A percentile compares a stretch with the other conserved stretches of the same genome.
phyloP scores from a whole-genome alignment of 2,329 filamentous ascomycete genomes.

The Aphanoascus verrucosus region DNA sequence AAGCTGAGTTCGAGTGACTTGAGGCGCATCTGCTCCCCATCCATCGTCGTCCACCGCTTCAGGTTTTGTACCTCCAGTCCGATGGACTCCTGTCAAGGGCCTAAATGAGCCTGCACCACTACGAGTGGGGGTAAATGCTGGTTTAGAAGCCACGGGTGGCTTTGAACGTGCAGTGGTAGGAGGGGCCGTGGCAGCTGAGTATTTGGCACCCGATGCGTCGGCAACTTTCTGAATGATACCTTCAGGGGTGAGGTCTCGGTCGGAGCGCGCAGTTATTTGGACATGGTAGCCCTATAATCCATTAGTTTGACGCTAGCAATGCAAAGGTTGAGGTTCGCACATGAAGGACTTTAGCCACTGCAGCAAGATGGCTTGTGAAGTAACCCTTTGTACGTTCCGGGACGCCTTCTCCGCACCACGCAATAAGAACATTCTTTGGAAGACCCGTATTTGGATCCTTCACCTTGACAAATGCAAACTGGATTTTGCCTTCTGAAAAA shows the following conservation, averaged over 20 bases:
- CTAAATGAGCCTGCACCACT: slow-evolving; percentile 50
- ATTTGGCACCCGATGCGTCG: slow-evolving; percentile 90
- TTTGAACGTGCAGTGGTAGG: slow-evolving; percentile 45
- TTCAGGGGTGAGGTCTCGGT: slow-evolving; percentile 77
- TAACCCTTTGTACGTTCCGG: slow-evolving; percentile 98
- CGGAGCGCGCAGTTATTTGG: slow-evolving; percentile 88
- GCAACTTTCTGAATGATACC: slow-evolving; percentile 85
- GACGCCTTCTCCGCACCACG: slow-evolving; percentile 94
- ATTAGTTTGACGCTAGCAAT: slow-evolving; percentile 6
- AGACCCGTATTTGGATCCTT: slow-evolving; percentile 85
- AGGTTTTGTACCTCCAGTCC: slow-evolving; percentile 41
- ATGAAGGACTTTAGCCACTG: slow-evolving; percentile 84
- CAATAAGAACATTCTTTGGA: slow-evolving; percentile 86
- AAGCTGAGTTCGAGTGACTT: slow-evolving; percentile 70
- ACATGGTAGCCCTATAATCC: slow-evolving; percentile 73
- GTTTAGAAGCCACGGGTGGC: slow-evolving; percentile 68
- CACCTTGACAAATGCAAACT: slow-evolving; percentile 94
- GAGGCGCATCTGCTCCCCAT: slow-evolving; percentile 92
- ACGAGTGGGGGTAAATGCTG: slow-evolving; percentile 72
- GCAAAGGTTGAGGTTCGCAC: slow-evolving; percentile 32
- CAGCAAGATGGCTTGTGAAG: slow-evolving; percentile 86
- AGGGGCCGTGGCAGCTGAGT: slow-evolving; percentile 58
- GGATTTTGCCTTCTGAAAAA: slow-evolving; percentile 90
- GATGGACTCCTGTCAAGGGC: slow-evolving; percentile 51
- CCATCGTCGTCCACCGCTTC: slow-evolving; percentile 67